Conservation (phyloP, 768 basidiomycete species). For the Rhodotorula babjevae region DNA sequence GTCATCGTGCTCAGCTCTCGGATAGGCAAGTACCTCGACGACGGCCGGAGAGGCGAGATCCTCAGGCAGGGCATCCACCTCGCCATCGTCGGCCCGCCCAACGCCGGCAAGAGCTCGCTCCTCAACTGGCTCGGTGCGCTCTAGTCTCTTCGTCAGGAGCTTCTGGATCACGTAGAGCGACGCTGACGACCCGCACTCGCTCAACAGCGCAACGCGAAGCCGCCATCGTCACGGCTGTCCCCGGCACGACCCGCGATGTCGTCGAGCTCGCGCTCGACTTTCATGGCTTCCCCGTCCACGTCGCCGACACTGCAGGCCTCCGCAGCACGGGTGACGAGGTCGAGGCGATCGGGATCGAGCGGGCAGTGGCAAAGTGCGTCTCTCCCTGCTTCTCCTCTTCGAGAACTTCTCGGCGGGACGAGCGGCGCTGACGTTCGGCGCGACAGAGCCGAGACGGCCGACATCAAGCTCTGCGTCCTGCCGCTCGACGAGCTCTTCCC, state of each 20-base stretch:
- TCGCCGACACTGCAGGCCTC: slow-evolving; percentile 82
- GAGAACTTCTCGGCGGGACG: no score
- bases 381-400: background rate
- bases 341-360: slow-evolving; percentile 73
- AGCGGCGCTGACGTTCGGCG: background rate
- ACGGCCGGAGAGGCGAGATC: slow-evolving; percentile 74
- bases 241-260: slow-evolving; percentile 85
- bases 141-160: no score
- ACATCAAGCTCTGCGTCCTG: slow-evolving; percentile 74
- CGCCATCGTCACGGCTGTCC: slow-evolving; percentile 79
- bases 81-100: slow-evolving; percentile 86
- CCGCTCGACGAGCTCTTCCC: slow-evolving; percentile 57
- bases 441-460: slow-evolving; percentile 57
- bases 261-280: slow-evolving; percentile 80
- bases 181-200: background rate
- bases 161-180: background rate
- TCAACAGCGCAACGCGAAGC: slow-evolving; percentile 61
- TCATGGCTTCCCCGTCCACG: slow-evolving; percentile 73
- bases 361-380: slow-evolving; percentile 64
- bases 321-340: slow-evolving; percentile 64
- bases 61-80: slow-evolving; percentile 73
- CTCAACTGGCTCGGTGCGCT: slow-evolving; percentile 71
- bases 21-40: slow-evolving; percentile 61
- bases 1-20: slow-evolving; percentile 54
- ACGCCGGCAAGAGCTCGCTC: slow-evolving; percentile 87